Conservation (phyloP, 306 rosid species). For the Vicia sativa region DNA sequence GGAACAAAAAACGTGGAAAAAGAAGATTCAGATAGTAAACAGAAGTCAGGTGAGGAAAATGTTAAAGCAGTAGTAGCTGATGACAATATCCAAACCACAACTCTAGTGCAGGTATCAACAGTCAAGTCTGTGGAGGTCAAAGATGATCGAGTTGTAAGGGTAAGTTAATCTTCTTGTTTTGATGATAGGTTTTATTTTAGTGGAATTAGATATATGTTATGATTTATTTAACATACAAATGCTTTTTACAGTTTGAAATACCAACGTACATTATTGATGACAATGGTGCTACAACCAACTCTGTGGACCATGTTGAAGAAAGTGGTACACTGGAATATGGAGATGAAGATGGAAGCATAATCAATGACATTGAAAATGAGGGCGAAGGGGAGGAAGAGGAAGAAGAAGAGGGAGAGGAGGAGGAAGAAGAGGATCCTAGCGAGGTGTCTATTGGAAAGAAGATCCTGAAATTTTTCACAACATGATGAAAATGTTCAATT, state of each 20-base stretch:
- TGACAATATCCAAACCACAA: conserved; percentile 39
- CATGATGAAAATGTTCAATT: conserved; percentile 49
- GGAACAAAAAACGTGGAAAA: conserved; percentile 41
- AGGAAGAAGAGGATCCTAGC: conserved; percentile 54
- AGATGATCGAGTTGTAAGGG: conserved; percentile 68
- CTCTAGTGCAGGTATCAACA: conserved; percentile 48
- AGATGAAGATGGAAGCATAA: conserved; percentile 53
- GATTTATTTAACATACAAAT: neutral
- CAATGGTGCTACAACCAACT: conserved; percentile 48
- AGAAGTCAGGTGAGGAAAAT: conserved; percentile 40
- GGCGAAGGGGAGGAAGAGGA: conserved; percentile 44
- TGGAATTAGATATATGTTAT: neutral
- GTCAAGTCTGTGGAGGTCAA: conserved; percentile 45
- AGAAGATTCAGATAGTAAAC: conserved; percentile 46
- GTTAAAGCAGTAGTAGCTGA: conserved; percentile 49
- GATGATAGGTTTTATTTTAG: conserved; percentile 29
- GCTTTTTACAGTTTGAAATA: conserved; percentile 58
- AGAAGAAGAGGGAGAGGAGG: conserved; percentile 51
- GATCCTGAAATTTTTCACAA: conserved; percentile 70
- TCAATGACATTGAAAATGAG: conserved; percentile 48
- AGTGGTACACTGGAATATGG: conserved; percentile 44
- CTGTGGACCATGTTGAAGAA: conserved; percentile 48
- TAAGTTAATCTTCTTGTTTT: conserved; percentile 40
- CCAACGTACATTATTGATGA: conserved; percentile 46
- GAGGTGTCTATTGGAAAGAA: conserved; percentile 67